These are phyloP conservation scores for Vanderwaltozyma polyspora DNA, from an alignment of 805 yeast species.

Conservation along the genomic window DNA sequence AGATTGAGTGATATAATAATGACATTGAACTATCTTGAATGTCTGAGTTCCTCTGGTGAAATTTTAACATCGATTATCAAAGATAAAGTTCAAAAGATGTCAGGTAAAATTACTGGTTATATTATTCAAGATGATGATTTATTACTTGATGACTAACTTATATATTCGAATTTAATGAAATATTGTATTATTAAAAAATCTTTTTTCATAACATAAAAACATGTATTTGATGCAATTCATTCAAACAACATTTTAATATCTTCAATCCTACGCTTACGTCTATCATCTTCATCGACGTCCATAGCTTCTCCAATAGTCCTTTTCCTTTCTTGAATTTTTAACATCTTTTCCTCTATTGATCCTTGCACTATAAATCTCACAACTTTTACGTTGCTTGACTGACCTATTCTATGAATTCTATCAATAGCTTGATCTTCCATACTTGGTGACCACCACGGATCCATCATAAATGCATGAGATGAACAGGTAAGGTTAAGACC, in stretches of 20 bases:
- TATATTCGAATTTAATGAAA: too few species aligned
- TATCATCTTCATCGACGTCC: slow-evolving; percentile 64
- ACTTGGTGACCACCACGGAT: slow-evolving; percentile 96
- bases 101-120: slow-evolving; percentile 2
- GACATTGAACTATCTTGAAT: slow-evolving; percentile 47
- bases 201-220: too few species aligned
- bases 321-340: slow-evolving; percentile 77
- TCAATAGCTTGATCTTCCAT: slow-evolving; percentile 88
- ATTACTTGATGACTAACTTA: slow-evolving; percentile 16
- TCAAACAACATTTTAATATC: slow-evolving; percentile 61
- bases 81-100: background rate
- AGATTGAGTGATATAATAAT: slow-evolving; percentile 49
- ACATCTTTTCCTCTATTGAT: slow-evolving; percentile 81
- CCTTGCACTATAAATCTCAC: slow-evolving; percentile 70
- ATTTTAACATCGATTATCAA: background rate
- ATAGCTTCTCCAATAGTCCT: slow-evolving; percentile 71
- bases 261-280: slow-evolving; percentile 56
- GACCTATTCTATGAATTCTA: slow-evolving; percentile 86
- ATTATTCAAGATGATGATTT: slow-evolving; percentile 19
- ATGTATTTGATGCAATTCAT: too few species aligned
- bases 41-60: slow-evolving; percentile 22
- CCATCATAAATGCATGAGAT: slow-evolving; percentile 78
- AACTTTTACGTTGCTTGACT: slow-evolving; percentile 57
- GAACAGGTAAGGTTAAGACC: slow-evolving; percentile 84
- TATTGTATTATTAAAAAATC: too few species aligned